phyloP scores from a whole-genome alignment of 2,329 filamentous ascomycete genomes.

The Cladobotryum mycophilum region DNA sequence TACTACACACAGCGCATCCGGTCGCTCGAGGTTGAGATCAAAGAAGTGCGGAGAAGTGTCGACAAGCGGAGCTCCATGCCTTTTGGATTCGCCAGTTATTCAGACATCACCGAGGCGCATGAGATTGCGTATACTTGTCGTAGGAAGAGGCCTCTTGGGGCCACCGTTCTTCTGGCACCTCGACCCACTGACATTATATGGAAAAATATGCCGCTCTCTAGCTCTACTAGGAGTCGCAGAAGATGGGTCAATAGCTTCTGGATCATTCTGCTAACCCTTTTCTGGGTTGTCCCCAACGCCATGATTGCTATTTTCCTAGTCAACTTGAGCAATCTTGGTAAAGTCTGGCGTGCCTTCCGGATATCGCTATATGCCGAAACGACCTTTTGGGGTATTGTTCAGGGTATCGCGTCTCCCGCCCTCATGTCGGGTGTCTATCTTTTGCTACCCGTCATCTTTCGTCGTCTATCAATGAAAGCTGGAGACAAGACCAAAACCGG shows the following conservation, averaged over 20 bases:
- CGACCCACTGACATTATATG: slow-evolving; percentile 90
- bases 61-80: slow-evolving; percentile 84
- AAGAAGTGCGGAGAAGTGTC: slow-evolving; percentile 71
- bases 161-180: slow-evolving; percentile 72
- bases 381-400: slow-evolving; percentile 74
- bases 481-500: slow-evolving; percentile 91
- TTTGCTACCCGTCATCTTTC: slow-evolving; percentile 83
- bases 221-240: slow-evolving; percentile 62
- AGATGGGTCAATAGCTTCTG: slow-evolving; percentile 76
- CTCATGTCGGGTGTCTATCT: slow-evolving; percentile 84
- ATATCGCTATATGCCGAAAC: slow-evolving; percentile 55
- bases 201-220: slow-evolving; percentile 78
- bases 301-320: slow-evolving; percentile 91
- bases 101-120: slow-evolving; percentile 82
- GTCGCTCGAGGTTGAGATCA: slow-evolving; percentile 75
- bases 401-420: slow-evolving; percentile 85
- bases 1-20: slow-evolving; percentile 83
- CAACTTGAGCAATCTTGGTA: slow-evolving; percentile 73
- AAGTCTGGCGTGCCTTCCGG: slow-evolving; percentile 72
- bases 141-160: slow-evolving; percentile 73
- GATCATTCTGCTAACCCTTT: slow-evolving; percentile 70
- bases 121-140: slow-evolving; percentile 75
- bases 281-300: slow-evolving; percentile 90
- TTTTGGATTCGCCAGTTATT: slow-evolving; percentile 92
- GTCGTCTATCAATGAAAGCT: slow-evolving; percentile 72